Conservation (phyloP, 1,284 basidiomycete genomes). For the Ganoderma sp. region DNA sequence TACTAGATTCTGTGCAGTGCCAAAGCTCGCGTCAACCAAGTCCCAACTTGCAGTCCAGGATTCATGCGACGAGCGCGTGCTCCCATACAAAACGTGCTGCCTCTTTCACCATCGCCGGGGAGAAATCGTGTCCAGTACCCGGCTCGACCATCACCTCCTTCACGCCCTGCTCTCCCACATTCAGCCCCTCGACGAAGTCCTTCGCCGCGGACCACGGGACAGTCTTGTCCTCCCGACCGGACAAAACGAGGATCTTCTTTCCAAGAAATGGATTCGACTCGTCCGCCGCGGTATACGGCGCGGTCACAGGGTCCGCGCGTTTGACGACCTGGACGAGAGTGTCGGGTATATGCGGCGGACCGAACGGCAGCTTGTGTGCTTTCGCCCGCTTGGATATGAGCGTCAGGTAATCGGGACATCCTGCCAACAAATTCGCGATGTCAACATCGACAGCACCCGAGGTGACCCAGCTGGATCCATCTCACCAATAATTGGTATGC, state of each 20-base stretch:
- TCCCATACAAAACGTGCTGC: slow-evolving; percentile 51
- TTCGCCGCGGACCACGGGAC: slow-evolving; percentile 62
- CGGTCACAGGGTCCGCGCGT: slow-evolving; percentile 49
- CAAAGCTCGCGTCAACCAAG: too few species aligned
- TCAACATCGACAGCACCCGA: not conserved
- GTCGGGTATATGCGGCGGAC: slow-evolving; percentile 64
- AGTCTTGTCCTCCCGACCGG: slow-evolving; percentile 60
- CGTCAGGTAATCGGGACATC: slow-evolving; percentile 73
- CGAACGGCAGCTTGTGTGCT: slow-evolving; percentile 49
- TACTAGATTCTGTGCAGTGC: too few species aligned
- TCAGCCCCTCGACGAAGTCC: slow-evolving; percentile 56
- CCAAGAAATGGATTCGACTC: slow-evolving; percentile 63
- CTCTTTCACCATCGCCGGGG: slow-evolving; percentile 55
- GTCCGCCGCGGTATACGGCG: slow-evolving; percentile 46
- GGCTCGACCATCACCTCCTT: slow-evolving; percentile 57
- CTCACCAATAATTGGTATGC: slow-evolving; percentile 75
- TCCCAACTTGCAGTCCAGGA: too few species aligned
- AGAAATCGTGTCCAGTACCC: slow-evolving; percentile 59
- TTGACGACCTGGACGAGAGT: slow-evolving; percentile 56
- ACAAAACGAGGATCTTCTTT: slow-evolving; percentile 74
- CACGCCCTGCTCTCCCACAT: slow-evolving; percentile 53
- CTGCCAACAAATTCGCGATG: slow-evolving; percentile 10
- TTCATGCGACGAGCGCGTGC: slow-evolving; percentile 30
- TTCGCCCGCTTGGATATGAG: slow-evolving; percentile 68
- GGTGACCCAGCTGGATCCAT: too few species aligned